Evolutionary conservation across 164 flowering plant species (phyloP), one percentile per base, ranked within the genome.

Genomic region (Nymphaea thermarum): DNA sequence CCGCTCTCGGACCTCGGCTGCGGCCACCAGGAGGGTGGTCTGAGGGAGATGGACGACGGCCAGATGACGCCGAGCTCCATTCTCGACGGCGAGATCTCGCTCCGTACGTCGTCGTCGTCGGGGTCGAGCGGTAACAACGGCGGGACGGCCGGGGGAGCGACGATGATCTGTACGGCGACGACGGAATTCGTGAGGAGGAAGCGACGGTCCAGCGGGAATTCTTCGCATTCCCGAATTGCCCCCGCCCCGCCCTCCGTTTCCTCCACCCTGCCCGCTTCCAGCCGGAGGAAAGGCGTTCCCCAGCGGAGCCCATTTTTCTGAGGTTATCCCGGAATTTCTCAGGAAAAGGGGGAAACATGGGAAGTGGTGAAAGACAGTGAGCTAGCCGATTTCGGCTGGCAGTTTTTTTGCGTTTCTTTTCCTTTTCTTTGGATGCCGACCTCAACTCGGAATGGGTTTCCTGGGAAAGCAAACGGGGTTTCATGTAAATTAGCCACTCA

Each of bases 31-130:
- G 70, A 42, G 25, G 36, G n/a, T 25, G 36, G 36, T 25, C 25
- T 42, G 60, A 66, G 61, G 45, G 70, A 66, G 55, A 8, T 66
- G 66, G 63, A 67, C 6, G 76, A 70, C 11, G 69, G 73, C 43
- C 73, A 73, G 73, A 65, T 67, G 73, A 76, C 79, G 57, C 79
- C 76, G 3, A 67, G 36, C 43, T 76, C 79, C 1, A 71, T 72
- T 36, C 65, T 76, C 68, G 71, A 72, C 71, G 72, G 65, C 42
- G 75, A 45, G 60, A 45, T 65, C 59, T 65, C 68, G 42, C 53
- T 55, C 45, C 44, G 65, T n/a, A 66, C 73, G 43, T 69, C 78
- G 6, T 68, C 75, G 7, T 61, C 63, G 63, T 61, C 63, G 2
- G 67, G 67, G 5, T 76, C 73, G 7, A 70, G 71, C 43, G 67